Conservation (phyloP, 2,329 filamentous ascomycete species). For the Colletotrichum theobromicola region DNA sequence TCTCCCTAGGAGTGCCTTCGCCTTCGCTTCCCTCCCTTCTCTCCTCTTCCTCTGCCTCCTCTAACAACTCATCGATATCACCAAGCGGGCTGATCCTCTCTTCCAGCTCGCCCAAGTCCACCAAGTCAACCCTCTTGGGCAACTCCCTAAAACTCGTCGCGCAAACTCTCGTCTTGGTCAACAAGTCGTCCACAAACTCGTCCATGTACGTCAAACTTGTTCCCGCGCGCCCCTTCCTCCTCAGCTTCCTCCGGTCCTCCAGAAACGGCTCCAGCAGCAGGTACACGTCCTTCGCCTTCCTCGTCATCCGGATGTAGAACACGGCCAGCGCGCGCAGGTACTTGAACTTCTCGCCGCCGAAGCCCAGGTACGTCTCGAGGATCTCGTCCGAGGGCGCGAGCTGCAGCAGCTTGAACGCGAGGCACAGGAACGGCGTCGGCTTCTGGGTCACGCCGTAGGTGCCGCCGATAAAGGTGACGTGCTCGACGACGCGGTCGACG, state of each 20-base stretch:
- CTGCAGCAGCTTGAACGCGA: slow-evolving; percentile 94
- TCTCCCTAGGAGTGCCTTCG: slow-evolving; percentile 30
- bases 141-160: slow-evolving; percentile 93
- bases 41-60: slow-evolving; percentile 61
- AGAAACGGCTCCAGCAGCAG: slow-evolving; percentile 80
- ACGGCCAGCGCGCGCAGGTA: slow-evolving; percentile 89
- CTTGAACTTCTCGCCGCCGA: slow-evolving; percentile 78
- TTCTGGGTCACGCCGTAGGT: slow-evolving; percentile 85
- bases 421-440: slow-evolving; percentile 90
- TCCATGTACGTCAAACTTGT: slow-evolving; percentile 84
- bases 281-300: slow-evolving; percentile 83
- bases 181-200: slow-evolving; percentile 89
- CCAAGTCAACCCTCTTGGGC: slow-evolving; percentile 79
- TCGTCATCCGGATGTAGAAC: slow-evolving; percentile 92
- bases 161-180: slow-evolving; percentile 88
- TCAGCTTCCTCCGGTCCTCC: slow-evolving; percentile 82
- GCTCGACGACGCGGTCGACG: slow-evolving; percentile 86
- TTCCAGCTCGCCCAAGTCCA: slow-evolving; percentile 89
- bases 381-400: slow-evolving; percentile 81
- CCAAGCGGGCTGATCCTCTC: slow-evolving; percentile 84
- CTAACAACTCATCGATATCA: slow-evolving; percentile 75
- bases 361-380: slow-evolving; percentile 78
- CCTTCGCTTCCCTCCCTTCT: slow-evolving; percentile 28
- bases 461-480: slow-evolving; percentile 83
- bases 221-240: slow-evolving; percentile 75